Percentiles rank a stretch among this genome's conserved stretches.
phyloP scores from a whole-genome alignment of 2,329 filamentous ascomycete species.

The Penicillium digitatum region DNA sequence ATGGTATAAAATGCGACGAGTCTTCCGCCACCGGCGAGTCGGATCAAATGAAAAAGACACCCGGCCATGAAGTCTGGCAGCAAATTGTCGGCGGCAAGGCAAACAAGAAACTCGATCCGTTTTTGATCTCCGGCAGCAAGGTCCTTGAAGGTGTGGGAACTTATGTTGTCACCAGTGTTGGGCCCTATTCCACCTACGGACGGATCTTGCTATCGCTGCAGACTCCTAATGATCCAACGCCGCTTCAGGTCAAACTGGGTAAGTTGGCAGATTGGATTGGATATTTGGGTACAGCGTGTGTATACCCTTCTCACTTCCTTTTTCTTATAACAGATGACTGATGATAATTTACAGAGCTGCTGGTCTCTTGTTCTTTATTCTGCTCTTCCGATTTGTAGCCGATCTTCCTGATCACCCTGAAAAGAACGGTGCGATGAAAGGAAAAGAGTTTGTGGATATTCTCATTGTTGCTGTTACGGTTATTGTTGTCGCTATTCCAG shows the following conservation, averaged over 20 bases:
- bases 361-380: slow-evolving; percentile 75
- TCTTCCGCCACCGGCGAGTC: slow-evolving; percentile 71
- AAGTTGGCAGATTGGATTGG: slow-evolving; percentile 73
- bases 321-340: not conserved
- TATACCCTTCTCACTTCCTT: not conserved
- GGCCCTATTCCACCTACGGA: slow-evolving; percentile 69
- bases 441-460: slow-evolving; percentile 70
- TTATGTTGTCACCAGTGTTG: slow-evolving; percentile 69
- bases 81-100: slow-evolving; percentile 52
- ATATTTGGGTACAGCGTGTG: slow-evolving; percentile 65
- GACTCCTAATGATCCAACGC: slow-evolving; percentile 70
- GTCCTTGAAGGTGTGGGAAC: slow-evolving; percentile 74
- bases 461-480: slow-evolving; percentile 76
- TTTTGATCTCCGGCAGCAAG: slow-evolving; percentile 76
- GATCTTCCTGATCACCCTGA: slow-evolving; percentile 53
- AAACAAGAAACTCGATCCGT: slow-evolving; percentile 59
- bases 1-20: slow-evolving; percentile 67
- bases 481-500: slow-evolving; percentile 72
- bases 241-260: slow-evolving; percentile 71
- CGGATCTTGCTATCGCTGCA: slow-evolving; percentile 71
- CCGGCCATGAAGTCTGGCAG: slow-evolving; percentile 57
- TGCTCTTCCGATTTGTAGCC: slow-evolving; percentile 81
- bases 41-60: slow-evolving; percentile 65
- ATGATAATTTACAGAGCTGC: slow-evolving; percentile 48
- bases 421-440: slow-evolving; percentile 64